A percentile compares a stretch with the other conserved stretches of the same genome.
Conservation (phyloP, 2,329 filamentous ascomycete species). For the Cytospora schulzeri region DNA sequence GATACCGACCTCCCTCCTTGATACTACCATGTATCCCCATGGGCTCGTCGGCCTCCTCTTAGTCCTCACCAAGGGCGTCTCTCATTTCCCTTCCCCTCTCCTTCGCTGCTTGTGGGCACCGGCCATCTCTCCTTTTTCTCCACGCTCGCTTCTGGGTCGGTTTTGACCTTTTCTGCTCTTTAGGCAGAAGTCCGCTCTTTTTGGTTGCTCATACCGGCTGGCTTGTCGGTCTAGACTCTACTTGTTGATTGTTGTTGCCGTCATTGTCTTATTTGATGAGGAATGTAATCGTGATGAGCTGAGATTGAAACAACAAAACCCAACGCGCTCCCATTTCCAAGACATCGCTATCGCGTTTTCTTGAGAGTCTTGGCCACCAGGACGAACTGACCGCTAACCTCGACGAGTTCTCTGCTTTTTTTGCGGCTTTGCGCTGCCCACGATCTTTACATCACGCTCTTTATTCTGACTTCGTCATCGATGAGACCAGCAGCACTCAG, state of each 20-base stretch:
- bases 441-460: slow-evolving; percentile 27
- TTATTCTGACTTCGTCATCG: slow-evolving; percentile 29
- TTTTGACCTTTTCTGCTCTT: slow-evolving; percentile 11
- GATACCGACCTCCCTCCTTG: slow-evolving; percentile 6
- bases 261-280: slow-evolving; percentile 13
- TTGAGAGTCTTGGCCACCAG: not conserved
- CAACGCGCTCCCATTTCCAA: slow-evolving; percentile 13
- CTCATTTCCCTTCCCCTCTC: slow-evolving; percentile 16
- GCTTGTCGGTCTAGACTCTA: slow-evolving; percentile 8
- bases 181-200: slow-evolving; percentile 23
- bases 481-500: slow-evolving; percentile 59
- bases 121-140: slow-evolving; percentile 17
- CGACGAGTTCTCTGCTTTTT: not conserved
- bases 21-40: slow-evolving; percentile 7
- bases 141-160: not conserved
- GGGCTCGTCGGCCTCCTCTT: not conserved
- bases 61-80: slow-evolving; percentile 12
- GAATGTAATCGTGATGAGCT: slow-evolving; percentile 22
- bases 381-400: not conserved
- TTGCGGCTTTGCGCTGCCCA: slow-evolving; percentile 25
- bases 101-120: not conserved
- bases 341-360: slow-evolving; percentile 8
- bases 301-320: slow-evolving; percentile 20
- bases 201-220: slow-evolving; percentile 13
- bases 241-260: slow-evolving; percentile 10